Percentiles rank a stretch among this genome's conserved stretches.
phyloP scores from a whole-genome alignment of 352 stramenopile genomes.

The Phytophthora pini region DNA sequence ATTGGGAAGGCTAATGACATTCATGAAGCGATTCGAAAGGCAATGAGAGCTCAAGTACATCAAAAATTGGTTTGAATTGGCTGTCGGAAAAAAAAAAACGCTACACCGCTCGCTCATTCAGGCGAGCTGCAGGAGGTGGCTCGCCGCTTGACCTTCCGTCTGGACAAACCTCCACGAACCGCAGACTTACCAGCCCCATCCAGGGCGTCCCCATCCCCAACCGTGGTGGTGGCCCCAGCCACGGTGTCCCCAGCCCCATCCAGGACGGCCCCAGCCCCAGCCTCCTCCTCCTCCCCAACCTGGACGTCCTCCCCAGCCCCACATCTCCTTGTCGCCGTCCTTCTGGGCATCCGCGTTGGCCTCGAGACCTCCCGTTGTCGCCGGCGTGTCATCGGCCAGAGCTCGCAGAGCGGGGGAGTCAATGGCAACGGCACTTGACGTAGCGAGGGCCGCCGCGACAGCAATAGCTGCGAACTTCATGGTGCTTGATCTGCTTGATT shows the following conservation, averaged over 20 bases:
- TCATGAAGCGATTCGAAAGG: background rate
- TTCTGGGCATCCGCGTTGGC: constrained; percentile 6
- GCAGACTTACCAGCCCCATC: constrained; percentile 25
- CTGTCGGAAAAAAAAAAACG: constrained; percentile 19
- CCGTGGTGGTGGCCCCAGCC: background rate
- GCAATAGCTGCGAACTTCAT: constrained; percentile 34
- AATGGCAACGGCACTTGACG: constrained; percentile 14
- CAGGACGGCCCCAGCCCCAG: constrained; percentile 1
- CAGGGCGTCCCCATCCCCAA: constrained; percentile 13
- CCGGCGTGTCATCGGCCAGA: constrained; percentile 14
- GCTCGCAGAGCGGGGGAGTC: constrained; percentile 27
- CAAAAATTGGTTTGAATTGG: constrained; percentile 10
- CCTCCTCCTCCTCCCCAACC: constrained; percentile 7
- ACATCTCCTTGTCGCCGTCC: constrained; percentile 25
- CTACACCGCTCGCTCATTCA: constrained; percentile 11
- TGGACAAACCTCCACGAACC: background rate
- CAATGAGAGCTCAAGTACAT: constrained; percentile 1
- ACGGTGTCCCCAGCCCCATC: constrained; percentile 1
- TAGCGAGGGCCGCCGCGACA: constrained; percentile 24
- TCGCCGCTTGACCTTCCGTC: too few relatives aligned
- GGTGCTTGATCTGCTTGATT: constrained; percentile 8
- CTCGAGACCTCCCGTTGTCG: constrained; percentile 6
- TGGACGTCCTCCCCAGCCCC: constrained; percentile 6
- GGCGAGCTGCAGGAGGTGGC: background rate
- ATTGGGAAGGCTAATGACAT: background rate